Conservation (phyloP, 2,329 filamentous ascomycete genomes). For the Aspergillus versicolor region DNA sequence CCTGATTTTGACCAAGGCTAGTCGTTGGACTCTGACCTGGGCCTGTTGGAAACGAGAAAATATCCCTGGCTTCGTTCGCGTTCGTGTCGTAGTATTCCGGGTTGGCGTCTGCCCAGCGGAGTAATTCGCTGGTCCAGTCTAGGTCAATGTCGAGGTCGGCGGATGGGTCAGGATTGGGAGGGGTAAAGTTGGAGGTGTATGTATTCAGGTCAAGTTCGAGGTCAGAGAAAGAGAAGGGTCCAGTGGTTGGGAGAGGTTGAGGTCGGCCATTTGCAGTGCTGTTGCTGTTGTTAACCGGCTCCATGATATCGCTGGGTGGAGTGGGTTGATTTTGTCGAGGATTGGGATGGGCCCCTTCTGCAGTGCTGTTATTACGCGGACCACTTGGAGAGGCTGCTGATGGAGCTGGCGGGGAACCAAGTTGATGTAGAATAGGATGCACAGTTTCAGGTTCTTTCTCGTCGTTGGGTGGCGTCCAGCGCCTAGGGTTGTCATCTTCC, state of each 20-base stretch:
- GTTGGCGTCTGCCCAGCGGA: slow-evolving; percentile 22
- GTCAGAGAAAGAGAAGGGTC: slow-evolving; percentile 15
- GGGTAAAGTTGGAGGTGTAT: slow-evolving; percentile 19
- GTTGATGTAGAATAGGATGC: background rate
- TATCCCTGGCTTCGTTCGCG: slow-evolving; percentile 14
- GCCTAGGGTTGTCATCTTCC: slow-evolving; percentile 5
- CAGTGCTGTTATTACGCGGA: background rate
- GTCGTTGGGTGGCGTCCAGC: slow-evolving; percentile 14
- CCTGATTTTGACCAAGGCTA: background rate
- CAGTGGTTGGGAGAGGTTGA: background rate
- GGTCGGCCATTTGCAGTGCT: slow-evolving; percentile 3
- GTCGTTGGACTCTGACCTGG: slow-evolving; percentile 14
- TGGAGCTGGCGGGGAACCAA: background rate
- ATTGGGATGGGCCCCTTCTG: background rate
- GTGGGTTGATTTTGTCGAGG: slow-evolving; percentile 16
- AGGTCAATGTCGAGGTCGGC: slow-evolving; percentile 22
- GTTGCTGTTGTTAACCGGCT: slow-evolving; percentile 18
- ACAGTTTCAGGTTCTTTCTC: slow-evolving; percentile 1
- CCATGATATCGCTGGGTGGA: slow-evolving; percentile 25
- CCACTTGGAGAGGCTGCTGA: background rate
- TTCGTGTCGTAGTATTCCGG: slow-evolving; percentile 10
- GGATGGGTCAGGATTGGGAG: slow-evolving; percentile 10
- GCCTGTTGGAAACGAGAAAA: slow-evolving; percentile 23
- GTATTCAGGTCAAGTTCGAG: slow-evolving; percentile 27
- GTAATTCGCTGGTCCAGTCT: slow-evolving; percentile 33